These are phyloP conservation scores for Pontederia crassipes DNA, from an alignment of 176 grass and related monocot genomes.

Conservation along the genomic window DNA sequence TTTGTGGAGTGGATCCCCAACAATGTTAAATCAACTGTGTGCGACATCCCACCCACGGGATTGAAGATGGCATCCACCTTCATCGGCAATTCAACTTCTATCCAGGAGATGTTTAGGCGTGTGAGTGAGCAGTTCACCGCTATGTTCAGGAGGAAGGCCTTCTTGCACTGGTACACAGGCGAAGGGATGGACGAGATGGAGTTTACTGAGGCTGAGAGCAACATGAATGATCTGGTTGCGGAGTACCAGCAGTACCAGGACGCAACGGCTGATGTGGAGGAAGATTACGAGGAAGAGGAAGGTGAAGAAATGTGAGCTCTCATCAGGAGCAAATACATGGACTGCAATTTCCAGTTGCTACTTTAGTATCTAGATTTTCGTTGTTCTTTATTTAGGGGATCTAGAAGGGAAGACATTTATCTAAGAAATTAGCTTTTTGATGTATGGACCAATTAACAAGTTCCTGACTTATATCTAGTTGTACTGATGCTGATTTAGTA, in stretches of 20 bases:
- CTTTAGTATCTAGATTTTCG: no score
- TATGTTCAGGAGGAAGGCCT: conserved; percentile 75
- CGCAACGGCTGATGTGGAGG: conserved; percentile 50
- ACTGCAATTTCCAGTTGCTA: no score
- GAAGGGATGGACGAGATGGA: conserved; percentile 85
- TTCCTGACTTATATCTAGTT: no score
- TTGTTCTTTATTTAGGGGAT: no score
- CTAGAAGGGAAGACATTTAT: no score
- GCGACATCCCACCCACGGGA: conserved; percentile 54
- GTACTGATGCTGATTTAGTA: no score
- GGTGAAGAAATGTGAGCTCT: no score
- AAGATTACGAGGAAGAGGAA: conserved; percentile 26
- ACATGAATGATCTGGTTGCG: conserved; percentile 88
- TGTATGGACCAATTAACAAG: no score
- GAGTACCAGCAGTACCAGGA: conserved; percentile 98
- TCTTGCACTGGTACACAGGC: conserved; percentile 72
- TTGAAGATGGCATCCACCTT: conserved; percentile 64
- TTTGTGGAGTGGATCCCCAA: conserved; percentile 75
- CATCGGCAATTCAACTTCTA: conserved; percentile 65
- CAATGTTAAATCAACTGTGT: conserved; percentile 71
- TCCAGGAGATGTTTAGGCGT: conserved; percentile 71
- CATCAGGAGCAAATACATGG: no score
- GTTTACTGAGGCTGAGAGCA: conserved; percentile 94
- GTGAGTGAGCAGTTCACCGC: conserved; percentile 70
- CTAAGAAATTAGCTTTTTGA: no score